A percentile compares a stretch with the other conserved stretches of the same genome.
These are phyloP conservation scores for Brettanomyces nanus DNA, from an alignment of 805 yeast genomes.

Conservation along the genomic window DNA sequence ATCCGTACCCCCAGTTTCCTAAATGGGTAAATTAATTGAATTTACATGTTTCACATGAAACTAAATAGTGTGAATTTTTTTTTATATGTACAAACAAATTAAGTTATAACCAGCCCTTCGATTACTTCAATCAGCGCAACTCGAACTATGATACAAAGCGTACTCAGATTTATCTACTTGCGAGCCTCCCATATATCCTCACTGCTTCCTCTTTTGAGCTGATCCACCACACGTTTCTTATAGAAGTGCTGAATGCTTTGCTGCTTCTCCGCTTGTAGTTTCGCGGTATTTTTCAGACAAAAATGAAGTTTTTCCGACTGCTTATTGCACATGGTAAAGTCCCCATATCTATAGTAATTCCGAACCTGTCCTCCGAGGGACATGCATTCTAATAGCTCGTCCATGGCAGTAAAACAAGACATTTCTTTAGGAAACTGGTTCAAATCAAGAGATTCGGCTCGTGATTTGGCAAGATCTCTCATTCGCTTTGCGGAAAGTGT, in stretches of 20 bases:
- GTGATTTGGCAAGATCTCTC: conserved; percentile 22
- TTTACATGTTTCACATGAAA: too few species aligned
- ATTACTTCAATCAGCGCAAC: too few species aligned
- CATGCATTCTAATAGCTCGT: conserved; percentile 78
- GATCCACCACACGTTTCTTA: conserved; percentile 52
- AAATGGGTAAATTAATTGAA: too few species aligned
- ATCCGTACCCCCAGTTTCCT: too few species aligned
- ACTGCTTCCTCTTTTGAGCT: conserved; percentile 60
- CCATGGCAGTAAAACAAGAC: conserved; percentile 78
- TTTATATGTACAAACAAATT: too few species aligned
- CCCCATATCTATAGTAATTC: conserved; percentile 77
- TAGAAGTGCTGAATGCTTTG: conserved; percentile 59
- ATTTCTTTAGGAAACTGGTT: conserved; percentile 30
- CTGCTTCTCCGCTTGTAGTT: conserved; percentile 43
- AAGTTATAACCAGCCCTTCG: too few species aligned
- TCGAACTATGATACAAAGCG: too few species aligned
- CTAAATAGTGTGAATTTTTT: too few species aligned
- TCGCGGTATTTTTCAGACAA: conserved; percentile 55
- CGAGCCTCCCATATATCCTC: conserved; percentile 74
- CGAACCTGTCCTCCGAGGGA: conserved; percentile 87
- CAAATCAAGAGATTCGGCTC: conserved; percentile 21
- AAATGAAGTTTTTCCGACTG: conserved; percentile 74
- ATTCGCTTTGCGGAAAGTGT: conserved; percentile 4
- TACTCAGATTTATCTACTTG: conserved; percentile 7
- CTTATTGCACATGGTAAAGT: conserved; percentile 59